Conservation (phyloP, 179 eudicot species). For the Gypsophila paniculata region DNA sequence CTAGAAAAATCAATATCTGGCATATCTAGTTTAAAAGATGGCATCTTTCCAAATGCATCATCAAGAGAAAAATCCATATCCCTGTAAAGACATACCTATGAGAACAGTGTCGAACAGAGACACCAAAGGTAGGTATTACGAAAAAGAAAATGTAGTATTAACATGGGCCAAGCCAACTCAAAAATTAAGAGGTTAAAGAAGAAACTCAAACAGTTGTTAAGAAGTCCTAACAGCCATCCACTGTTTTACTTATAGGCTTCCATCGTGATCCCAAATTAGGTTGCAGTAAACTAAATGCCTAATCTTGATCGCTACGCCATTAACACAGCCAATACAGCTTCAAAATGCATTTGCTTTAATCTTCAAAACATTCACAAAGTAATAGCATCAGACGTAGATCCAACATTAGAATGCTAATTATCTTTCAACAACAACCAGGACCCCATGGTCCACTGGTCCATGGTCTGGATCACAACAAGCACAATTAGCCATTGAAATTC, state of each 20-base stretch:
- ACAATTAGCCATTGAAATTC: not conserved
- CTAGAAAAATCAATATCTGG: constrained; percentile 66
- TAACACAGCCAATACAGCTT: not conserved
- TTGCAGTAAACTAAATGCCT: not conserved
- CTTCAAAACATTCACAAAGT: not conserved
- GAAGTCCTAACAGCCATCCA: not conserved
- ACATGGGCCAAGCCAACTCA: not conserved
- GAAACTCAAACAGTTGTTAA: not conserved
- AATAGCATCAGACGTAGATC: not conserved
- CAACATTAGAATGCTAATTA: not conserved
- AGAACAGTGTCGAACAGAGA: constrained; percentile 8
- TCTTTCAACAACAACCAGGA: not conserved
- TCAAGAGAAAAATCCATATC: constrained; percentile 79
- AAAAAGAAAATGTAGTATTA: not conserved
- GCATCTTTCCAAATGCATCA: constrained; percentile 64
- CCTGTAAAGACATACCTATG: constrained; percentile 35
- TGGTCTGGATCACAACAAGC: not conserved
- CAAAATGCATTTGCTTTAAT: not conserved
- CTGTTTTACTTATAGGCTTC: not conserved
- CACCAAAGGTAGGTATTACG: not conserved
- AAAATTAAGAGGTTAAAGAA: not conserved
- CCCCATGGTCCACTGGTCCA: not conserved
- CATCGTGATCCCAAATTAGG: not conserved
- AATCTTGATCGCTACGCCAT: not conserved
- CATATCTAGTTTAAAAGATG: constrained; percentile 72